Evolutionary conservation across 495 filamentous ascomycete species (phyloP).

Genomic region (Beverwykella pulmonaria): DNA sequence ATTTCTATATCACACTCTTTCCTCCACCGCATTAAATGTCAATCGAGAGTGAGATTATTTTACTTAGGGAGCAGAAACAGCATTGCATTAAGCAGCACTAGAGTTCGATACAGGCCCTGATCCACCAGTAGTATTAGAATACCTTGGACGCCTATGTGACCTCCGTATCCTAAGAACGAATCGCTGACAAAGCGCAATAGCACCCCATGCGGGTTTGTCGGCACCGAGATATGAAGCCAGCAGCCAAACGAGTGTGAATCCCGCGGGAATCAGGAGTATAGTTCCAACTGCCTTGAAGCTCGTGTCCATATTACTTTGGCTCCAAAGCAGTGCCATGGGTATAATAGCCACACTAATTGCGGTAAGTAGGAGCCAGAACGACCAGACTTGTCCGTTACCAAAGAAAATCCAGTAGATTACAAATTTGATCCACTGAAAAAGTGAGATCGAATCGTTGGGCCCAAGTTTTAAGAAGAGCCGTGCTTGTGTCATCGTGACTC

Average conservation of each 20-base stretch:
- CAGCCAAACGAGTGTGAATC: conserved; percentile 1
- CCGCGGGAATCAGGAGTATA: background rate
- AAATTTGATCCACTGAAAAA: background rate
- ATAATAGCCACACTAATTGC: background rate
- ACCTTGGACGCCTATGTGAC: too few relatives aligned
- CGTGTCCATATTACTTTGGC: background rate
- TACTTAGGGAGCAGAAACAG: too few relatives aligned
- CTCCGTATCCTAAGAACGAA: too few relatives aligned
- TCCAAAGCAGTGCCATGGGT: background rate
- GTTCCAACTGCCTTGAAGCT: conserved; percentile 10
- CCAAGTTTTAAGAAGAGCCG: background rate
- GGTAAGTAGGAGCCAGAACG: background rate
- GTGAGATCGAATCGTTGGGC: background rate
- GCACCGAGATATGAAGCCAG: background rate
- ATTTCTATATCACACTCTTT: too few relatives aligned
- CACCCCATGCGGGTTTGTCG: background rate
- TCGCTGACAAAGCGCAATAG: background rate
- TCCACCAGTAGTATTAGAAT: too few relatives aligned
- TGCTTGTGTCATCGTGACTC: background rate
- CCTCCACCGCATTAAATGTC: too few relatives aligned
- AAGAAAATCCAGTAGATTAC: background rate
- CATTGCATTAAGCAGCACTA: too few relatives aligned
- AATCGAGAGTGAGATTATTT: too few relatives aligned
- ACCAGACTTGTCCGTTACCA: background rate
- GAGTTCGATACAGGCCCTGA: too few relatives aligned